phyloP scores from a whole-genome alignment of 176 grass and related monocot genomes.

The Saccharum officinarum region DNA sequence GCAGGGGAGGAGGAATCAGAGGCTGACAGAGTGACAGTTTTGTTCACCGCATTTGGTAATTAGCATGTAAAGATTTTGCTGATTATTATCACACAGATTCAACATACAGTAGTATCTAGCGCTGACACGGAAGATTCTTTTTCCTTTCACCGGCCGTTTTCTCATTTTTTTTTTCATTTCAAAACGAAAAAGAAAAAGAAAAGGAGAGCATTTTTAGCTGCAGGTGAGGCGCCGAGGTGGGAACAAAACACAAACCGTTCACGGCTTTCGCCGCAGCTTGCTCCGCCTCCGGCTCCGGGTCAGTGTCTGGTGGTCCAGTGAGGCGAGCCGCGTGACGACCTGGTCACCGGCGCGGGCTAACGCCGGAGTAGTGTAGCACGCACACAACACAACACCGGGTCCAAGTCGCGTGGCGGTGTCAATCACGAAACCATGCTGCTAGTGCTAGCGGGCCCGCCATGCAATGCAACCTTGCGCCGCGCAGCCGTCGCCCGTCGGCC shows the following conservation, averaged over 20 bases:
- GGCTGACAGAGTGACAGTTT: slow-evolving; percentile 46
- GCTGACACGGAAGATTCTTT: background rate
- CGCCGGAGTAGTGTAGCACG: background rate
- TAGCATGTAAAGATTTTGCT: slow-evolving; percentile 49
- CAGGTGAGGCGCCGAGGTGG: background rate
- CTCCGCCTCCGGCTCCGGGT: slow-evolving; percentile 20
- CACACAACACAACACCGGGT: background rate
- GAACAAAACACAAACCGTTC: slow-evolving; percentile 24
- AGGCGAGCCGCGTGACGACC: slow-evolving; percentile 61
- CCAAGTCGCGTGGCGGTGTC: slow-evolving; percentile 36
- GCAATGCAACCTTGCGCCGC: background rate
- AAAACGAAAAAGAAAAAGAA: background rate
- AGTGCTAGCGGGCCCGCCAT: slow-evolving; percentile 10
- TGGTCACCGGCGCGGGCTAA: slow-evolving; percentile 29
- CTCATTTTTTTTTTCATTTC: no score
- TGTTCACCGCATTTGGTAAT: slow-evolving; percentile 33
- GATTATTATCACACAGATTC: slow-evolving; percentile 14
- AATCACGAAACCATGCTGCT: slow-evolving; percentile 11
- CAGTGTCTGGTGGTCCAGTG: slow-evolving; percentile 54
- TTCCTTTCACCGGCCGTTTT: background rate
- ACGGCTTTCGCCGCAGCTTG: slow-evolving; percentile 33
- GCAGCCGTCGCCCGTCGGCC: slow-evolving; percentile 37
- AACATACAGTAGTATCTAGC: background rate
- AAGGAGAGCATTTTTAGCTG: background rate
- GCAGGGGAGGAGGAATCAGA: slow-evolving; percentile 23